phyloP scores from a whole-genome alignment of 2,329 filamentous ascomycete genomes.

The Pleochaeta shiraiana region DNA sequence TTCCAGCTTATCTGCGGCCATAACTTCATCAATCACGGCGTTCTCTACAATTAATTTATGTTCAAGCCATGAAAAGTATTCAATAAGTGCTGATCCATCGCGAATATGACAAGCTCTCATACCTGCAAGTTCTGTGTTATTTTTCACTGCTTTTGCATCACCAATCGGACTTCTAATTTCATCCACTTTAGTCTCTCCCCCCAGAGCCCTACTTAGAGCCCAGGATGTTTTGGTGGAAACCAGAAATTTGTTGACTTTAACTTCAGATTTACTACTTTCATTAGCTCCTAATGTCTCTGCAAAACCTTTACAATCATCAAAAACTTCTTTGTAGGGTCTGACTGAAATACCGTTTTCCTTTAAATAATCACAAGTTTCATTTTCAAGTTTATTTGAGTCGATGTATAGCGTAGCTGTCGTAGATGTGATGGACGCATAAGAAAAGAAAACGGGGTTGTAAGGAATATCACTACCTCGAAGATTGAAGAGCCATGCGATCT shows the following conservation, averaged over 20 bases:
- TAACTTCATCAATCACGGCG: constrained; percentile 60
- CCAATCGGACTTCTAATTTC: constrained; percentile 71
- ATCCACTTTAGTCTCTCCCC: constrained; percentile 67
- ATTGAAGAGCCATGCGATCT: constrained; percentile 98
- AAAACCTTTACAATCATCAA: constrained; percentile 51
- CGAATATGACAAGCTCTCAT: constrained; percentile 90
- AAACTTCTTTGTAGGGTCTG: constrained; percentile 65
- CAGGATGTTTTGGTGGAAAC: constrained; percentile 82
- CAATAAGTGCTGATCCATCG: constrained; percentile 72
- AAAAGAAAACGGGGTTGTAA: constrained; percentile 97
- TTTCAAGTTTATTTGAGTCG: constrained; percentile 53
- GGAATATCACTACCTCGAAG: constrained; percentile 85
- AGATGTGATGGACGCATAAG: constrained; percentile 74
- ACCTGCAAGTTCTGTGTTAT: constrained; percentile 67
- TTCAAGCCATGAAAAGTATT: constrained; percentile 96
- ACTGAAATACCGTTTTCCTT: constrained; percentile 45
- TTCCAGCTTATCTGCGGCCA: constrained; percentile 82
- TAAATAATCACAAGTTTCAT: constrained; percentile 48
- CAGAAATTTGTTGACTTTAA: constrained; percentile 39
- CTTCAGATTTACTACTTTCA: constrained; percentile 18
- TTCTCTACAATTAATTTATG: constrained; percentile 60
- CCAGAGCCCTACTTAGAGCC: constrained; percentile 71
- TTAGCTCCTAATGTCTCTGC: constrained; percentile 23
- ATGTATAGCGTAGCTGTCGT: constrained; percentile 62
- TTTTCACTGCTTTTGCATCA: constrained; percentile 90